Evolutionary conservation across 805 yeast genomes (phyloP).

Genomic region (Clavispora fructus): DNA sequence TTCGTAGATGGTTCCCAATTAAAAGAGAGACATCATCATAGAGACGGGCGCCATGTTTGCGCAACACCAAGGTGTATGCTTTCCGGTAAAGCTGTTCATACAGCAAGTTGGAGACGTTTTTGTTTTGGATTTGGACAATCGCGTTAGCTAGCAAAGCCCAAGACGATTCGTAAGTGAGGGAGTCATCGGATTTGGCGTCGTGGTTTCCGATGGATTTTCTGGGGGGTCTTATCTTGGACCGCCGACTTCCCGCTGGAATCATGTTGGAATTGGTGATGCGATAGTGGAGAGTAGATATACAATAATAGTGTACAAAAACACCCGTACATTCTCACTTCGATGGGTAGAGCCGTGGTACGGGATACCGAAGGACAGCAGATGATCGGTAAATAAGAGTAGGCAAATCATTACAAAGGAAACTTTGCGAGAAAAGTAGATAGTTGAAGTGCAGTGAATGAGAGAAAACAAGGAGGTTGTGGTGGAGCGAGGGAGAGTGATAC

Average conservation of each 20-base stretch:
- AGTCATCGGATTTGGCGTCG: conserved; percentile 19
- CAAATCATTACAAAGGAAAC: too few species aligned
- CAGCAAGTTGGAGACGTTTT: conserved; percentile 68
- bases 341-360: too few species aligned
- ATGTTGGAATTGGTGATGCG: conserved; percentile 1
- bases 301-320: background rate
- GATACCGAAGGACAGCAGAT: too few species aligned
- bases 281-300: background rate
- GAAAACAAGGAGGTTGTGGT: too few species aligned
- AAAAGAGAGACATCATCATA: conserved; percentile 55
- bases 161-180: conserved; percentile 55
- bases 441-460: too few species aligned
- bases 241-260: conserved; percentile 31
- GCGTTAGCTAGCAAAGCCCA: conserved; percentile 68
- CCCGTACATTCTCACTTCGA: background rate
- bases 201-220: conserved; percentile 32
- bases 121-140: conserved; percentile 62
- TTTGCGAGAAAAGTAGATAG: too few species aligned
- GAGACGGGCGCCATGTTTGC: conserved; percentile 60
- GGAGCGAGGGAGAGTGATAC: too few species aligned
- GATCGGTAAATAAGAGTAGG: too few species aligned
- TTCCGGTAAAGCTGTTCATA: conserved; percentile 79
- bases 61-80: conserved; percentile 69
- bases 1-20: conserved; percentile 43
- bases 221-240: conserved; percentile 65